Evolutionary conservation across 352 stramenopile species (phyloP).

Genomic region (Phytophthora cajani): DNA sequence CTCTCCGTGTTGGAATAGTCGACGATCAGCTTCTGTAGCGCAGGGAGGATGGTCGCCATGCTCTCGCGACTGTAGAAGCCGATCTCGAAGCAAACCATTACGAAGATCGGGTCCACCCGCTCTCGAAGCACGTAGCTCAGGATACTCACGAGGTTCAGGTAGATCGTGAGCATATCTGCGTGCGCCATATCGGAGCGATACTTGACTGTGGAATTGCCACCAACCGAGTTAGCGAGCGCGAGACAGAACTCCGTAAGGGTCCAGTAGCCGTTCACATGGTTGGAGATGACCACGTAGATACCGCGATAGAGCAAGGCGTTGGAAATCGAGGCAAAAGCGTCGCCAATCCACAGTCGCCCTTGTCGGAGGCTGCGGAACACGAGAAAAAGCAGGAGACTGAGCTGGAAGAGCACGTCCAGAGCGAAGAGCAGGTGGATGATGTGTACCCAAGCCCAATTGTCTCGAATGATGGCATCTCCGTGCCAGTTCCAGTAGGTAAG

Average conservation of each 20-base stretch:
- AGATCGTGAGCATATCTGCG: conserved; percentile 50
- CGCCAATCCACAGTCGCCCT: conserved; percentile 53
- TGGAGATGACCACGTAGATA: conserved; percentile 41
- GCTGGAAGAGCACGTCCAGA: conserved; percentile 44
- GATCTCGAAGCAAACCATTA: conserved; percentile 37
- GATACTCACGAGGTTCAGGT: conserved; percentile 35
- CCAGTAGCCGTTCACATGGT: conserved; percentile 58
- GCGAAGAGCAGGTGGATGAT: conserved; percentile 54
- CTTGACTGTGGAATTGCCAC: conserved; percentile 13
- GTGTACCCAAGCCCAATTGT: conserved; percentile 65
- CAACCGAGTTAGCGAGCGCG: conserved; percentile 19
- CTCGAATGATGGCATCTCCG: conserved; percentile 37
- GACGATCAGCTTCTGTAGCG: conserved; percentile 19
- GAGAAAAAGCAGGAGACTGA: conserved; percentile 47
- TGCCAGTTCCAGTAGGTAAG: conserved; percentile 39
- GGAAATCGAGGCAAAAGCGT: conserved; percentile 57
- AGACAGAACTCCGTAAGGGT: conserved; percentile 49
- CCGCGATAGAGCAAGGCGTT: conserved; percentile 41
- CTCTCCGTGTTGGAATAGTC: conserved; percentile 17
- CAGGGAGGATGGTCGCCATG: conserved; percentile 26
- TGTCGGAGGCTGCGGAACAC: conserved; percentile 43
- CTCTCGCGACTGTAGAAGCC: conserved; percentile 29
- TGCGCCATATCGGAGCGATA: conserved; percentile 32
- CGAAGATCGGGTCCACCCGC: conserved; percentile 42
- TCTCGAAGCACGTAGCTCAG: conserved; percentile 44